A percentile compares a stretch with the other conserved stretches of the same genome.
phyloP scores from a whole-genome alignment of 2,329 filamentous ascomycete genomes.

The Colletotrichum viniferum region DNA sequence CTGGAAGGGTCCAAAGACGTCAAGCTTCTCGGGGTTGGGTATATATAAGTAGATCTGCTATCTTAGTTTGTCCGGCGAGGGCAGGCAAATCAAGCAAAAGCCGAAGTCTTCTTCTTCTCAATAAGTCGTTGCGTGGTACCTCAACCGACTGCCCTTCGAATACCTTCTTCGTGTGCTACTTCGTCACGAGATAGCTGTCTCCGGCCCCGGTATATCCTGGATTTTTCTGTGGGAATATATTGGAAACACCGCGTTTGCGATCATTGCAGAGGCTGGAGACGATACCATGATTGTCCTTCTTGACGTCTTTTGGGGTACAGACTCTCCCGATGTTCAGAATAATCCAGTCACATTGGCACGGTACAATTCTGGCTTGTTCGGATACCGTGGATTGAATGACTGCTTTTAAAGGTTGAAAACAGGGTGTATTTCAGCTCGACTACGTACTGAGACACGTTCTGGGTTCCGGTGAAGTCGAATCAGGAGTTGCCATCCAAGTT shows the following conservation, averaged over 20 bases:
- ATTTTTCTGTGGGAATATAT: rapidly evolving
- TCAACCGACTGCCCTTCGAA: rapidly evolving
- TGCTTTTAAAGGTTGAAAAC: not conserved
- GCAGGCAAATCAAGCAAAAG: rapidly evolving
- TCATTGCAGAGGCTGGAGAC: not conserved
- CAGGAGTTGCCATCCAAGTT: rapidly evolving
- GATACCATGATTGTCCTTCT: not conserved
- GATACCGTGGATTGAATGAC: rapidly evolving
- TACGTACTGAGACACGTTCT: not conserved
- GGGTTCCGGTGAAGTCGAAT: not conserved
- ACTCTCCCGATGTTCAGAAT: not conserved
- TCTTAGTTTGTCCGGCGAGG: not conserved
- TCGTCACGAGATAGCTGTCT: rapidly evolving
- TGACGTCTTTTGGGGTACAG: not conserved
- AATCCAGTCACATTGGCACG: no score
- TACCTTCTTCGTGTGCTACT: rapidly evolving
- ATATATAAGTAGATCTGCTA: not conserved
- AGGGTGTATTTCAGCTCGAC: not conserved
- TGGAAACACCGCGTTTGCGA: rapidly evolving
- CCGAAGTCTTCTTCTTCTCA: rapidly evolving
- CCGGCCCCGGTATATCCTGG: rapidly evolving
- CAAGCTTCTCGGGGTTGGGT: no score
- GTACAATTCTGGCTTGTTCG: not conserved
- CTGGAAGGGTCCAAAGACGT: not conserved
- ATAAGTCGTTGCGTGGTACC: rapidly evolving